Evolutionary conservation across 345 rosid genomes (phyloP).

Genomic region (Gossypium longicalyx): DNA sequence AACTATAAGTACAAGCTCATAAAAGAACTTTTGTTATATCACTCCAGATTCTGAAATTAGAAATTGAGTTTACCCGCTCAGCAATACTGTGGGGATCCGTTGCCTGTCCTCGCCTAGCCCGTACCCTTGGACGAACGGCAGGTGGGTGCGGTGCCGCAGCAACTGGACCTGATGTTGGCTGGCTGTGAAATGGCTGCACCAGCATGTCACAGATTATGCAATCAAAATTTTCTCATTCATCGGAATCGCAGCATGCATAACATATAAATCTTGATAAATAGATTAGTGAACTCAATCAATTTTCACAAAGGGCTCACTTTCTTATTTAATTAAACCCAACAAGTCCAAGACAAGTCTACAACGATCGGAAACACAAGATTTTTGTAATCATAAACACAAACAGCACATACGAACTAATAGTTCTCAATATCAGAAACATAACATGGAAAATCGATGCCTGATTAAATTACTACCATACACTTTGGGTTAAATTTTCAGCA

Average conservation of each 20-base stretch:
- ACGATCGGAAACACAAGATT: not conserved
- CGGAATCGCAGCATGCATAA: not conserved
- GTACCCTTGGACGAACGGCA: slow-evolving; percentile 46
- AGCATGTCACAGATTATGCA: not conserved
- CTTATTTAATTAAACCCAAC: not conserved
- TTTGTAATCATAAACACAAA: not conserved
- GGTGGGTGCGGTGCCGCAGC: slow-evolving; percentile 43
- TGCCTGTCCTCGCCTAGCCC: slow-evolving; percentile 66
- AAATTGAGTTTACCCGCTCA: slow-evolving; percentile 47
- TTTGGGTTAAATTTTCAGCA: not conserved
- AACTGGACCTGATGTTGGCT: slow-evolving; percentile 31
- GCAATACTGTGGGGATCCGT: slow-evolving; percentile 68
- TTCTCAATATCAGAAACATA: not conserved
- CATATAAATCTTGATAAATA: not conserved
- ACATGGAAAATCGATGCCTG: too few relatives aligned
- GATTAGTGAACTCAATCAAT: not conserved
- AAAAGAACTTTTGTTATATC: not conserved
- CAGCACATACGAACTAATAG: not conserved
- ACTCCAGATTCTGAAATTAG: not conserved
- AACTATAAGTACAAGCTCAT: not conserved
- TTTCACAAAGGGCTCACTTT: too few relatives aligned
- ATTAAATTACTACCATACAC: not conserved
- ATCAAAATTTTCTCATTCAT: not conserved
- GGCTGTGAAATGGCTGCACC: slow-evolving; percentile 44
- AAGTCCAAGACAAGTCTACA: not conserved